These are phyloP conservation scores for Aspergillus sojae DNA, from an alignment of 2,329 filamentous ascomycete species.

Conservation along the genomic window DNA sequence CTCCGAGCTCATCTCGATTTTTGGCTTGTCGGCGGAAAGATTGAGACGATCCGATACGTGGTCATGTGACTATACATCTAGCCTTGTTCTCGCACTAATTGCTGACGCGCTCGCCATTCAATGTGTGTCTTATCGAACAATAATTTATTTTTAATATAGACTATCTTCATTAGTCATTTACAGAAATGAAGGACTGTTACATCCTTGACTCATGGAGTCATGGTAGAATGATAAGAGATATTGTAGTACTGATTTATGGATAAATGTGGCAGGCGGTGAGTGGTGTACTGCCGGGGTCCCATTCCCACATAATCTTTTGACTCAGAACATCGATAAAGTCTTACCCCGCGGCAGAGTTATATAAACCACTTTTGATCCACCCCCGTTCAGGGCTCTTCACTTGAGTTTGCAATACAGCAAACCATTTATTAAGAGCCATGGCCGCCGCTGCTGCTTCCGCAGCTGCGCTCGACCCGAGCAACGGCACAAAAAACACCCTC, in stretches of 20 bases:
- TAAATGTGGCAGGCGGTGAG: conserved; percentile 20
- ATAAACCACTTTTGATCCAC: conserved; percentile 11
- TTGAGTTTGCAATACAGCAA: conserved; percentile 29
- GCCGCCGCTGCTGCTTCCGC: conserved; percentile 54
- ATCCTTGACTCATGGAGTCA: background rate
- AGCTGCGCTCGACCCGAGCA: conserved; percentile 57
- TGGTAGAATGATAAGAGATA: background rate
- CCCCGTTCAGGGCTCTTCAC: conserved; percentile 19
- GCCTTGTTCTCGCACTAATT: background rate
- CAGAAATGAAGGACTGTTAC: no score
- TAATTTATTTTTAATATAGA: background rate
- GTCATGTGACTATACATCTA: conserved; percentile 20
- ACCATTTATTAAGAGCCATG: conserved; percentile 35
- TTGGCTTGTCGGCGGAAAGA: conserved; percentile 26
- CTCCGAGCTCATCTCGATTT: conserved; percentile 22
- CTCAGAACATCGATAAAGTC: conserved; percentile 14
- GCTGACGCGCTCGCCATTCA: background rate
- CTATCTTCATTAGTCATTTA: background rate
- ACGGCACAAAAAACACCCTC: conserved; percentile 61
- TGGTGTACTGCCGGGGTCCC: background rate
- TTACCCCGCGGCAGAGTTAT: conserved; percentile 9
- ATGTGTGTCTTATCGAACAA: background rate
- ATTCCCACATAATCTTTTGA: conserved; percentile 25
- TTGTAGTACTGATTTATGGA: background rate
- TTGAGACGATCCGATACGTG: conserved; percentile 18